Evolutionary conservation across 192 early-diverging fungal genomes (phyloP), one percentile per base, ranked within the genome.

Genomic region (Rhizophagus prolifer): DNA sequence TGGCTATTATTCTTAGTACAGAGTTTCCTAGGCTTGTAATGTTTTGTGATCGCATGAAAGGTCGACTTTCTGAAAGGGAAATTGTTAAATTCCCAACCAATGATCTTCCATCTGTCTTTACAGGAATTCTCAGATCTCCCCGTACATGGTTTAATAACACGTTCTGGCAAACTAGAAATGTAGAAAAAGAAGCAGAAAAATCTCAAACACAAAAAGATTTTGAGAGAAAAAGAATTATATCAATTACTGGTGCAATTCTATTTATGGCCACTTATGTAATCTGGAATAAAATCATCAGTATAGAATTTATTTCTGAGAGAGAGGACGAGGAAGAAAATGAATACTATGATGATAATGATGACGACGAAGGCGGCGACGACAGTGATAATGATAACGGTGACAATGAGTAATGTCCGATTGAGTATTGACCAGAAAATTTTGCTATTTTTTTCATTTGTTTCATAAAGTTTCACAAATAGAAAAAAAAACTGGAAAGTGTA

Each of bases 11-110:
- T 36, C 83, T 93, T 1, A 87, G 78, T 16, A 87, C 83, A 58
- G 89, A 93, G 77, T 94, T 87, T 80, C 92, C 92, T 10, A 84
- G 85, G 31, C 84, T 95, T 6, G 78, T 88, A 14, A 80, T 83
- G 12, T 94, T 87, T 81, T 86, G 85, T 78, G 85, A 90, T 28
- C 87, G 91, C 5, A 86, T 92, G 78, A 82, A 86, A 54, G 69
- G 81, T 2, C 68, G 70, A 10, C 83, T 77, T 50, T 84, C 73
- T 84, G 83, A 71, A 50, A 80, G 47, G 64, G 79, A 34, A 58
- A 86, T 66, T 36, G 80, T 46, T 41, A 72, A 79, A 16, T 75
- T 78, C 19, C 60, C 77, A 36, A 70, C 81, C 0, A 54, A 72
- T n/a, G 81, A 84, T 41, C 47, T 79, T 14, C 84, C 84, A 7